A percentile compares a stretch with the other conserved stretches of the same genome.
Evolutionary conservation across 2,329 filamentous ascomycete species (phyloP).

Genomic region (Aspergillus tanneri): DNA sequence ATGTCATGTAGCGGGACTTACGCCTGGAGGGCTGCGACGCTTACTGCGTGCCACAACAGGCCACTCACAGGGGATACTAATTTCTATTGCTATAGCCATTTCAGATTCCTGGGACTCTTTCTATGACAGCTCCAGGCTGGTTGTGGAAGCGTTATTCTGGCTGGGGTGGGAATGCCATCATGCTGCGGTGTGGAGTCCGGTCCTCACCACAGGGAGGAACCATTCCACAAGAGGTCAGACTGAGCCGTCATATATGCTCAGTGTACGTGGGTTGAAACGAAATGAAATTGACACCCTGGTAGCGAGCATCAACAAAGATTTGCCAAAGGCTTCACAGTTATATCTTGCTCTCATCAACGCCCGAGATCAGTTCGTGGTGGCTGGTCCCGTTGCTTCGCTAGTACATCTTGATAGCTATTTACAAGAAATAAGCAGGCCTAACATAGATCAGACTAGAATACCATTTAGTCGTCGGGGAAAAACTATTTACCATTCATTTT

Average conservation of each 20-base stretch:
- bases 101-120: conserved; percentile 37
- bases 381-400: conserved; percentile 17
- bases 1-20: conserved; percentile 28
- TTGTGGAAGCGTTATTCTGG: conserved; percentile 29
- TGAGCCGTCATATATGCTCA: conserved; percentile 19
- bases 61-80: conserved; percentile 42
- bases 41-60: conserved; percentile 31
- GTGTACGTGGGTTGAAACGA: conserved; percentile 12
- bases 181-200: conserved; percentile 10
- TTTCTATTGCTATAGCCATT: conserved; percentile 36
- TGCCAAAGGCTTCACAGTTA: conserved; percentile 1
- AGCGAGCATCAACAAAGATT: conserved; percentile 5
- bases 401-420: conserved; percentile 13
- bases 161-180: conserved; percentile 20
- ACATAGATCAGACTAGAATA: conserved; percentile 20
- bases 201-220: neutral
- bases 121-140: conserved; percentile 25
- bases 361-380: conserved; percentile 19
- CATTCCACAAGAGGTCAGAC: neutral
- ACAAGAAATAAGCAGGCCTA: neutral
- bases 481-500: conserved; percentile 29
- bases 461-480: conserved; percentile 35
- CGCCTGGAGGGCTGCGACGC: conserved; percentile 32
- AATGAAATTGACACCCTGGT: conserved; percentile 3
- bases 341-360: conserved; percentile 16